These are phyloP conservation scores for Trichoderma endophyticum DNA, from an alignment of 2,329 filamentous ascomycete genomes.

Conservation along the genomic window DNA sequence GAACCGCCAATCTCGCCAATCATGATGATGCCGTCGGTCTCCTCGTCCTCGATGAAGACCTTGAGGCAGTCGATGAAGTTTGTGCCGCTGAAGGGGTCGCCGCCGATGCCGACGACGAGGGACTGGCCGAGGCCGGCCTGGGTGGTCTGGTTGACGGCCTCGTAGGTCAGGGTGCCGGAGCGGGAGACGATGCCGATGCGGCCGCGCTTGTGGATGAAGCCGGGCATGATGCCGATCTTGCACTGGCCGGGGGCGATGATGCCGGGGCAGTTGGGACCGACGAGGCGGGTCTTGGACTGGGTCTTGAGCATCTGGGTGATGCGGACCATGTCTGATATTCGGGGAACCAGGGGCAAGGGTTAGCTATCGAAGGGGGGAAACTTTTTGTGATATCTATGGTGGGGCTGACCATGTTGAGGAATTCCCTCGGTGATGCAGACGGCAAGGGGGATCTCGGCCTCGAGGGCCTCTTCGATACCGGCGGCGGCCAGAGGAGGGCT, in stretches of 20 bases:
- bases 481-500: slow-evolving; percentile 88
- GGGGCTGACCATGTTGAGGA: slow-evolving; percentile 76
- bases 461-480: slow-evolving; percentile 94
- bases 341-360: background rate
- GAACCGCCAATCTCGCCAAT: slow-evolving; percentile 98
- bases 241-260: slow-evolving; percentile 95
- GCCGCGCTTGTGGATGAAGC: slow-evolving; percentile 99
- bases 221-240: slow-evolving; percentile 99
- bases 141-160: slow-evolving; percentile 99
- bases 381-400: background rate
- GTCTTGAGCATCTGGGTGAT: slow-evolving; percentile 98
- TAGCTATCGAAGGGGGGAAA: background rate
- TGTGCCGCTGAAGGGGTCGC: slow-evolving; percentile 97
- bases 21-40: slow-evolving; percentile 99
- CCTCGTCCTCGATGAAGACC: slow-evolving; percentile 91
- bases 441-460: slow-evolving; percentile 87
- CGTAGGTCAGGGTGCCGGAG: slow-evolving; percentile 97
- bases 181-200: slow-evolving; percentile 98
- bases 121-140: slow-evolving; percentile 96
- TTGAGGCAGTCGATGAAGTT: slow-evolving; percentile 99
- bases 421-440: slow-evolving; percentile 99
- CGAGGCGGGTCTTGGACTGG: slow-evolving; percentile 92
- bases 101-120: slow-evolving; percentile 95
- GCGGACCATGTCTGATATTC: slow-evolving; percentile 88
- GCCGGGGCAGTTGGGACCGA: slow-evolving; percentile 97